Conservation (phyloP, 2,329 filamentous ascomycete species). For the Fusarium nygamai region DNA sequence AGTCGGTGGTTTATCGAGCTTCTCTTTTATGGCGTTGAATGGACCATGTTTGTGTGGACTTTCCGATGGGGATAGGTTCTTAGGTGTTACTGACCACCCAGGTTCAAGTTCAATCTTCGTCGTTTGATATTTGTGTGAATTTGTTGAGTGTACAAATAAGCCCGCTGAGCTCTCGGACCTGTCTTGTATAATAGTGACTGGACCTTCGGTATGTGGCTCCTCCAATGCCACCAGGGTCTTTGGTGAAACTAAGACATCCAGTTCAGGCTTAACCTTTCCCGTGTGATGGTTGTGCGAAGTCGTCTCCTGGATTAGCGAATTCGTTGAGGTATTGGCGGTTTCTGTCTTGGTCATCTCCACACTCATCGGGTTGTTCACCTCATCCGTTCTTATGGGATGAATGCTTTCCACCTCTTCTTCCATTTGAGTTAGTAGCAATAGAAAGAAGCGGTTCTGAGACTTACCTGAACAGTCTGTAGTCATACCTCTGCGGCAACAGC, state of each 20-base stretch:
- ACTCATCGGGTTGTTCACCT: background rate
- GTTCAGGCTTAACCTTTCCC: background rate
- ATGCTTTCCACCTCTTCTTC: background rate
- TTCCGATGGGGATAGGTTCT: background rate
- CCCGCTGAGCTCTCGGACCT: background rate
- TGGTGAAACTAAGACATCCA: background rate
- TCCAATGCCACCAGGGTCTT: background rate
- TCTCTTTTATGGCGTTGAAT: background rate
- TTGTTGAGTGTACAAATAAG: accelerated
- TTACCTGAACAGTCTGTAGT: background rate
- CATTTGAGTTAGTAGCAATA: background rate
- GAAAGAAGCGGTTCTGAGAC: background rate
- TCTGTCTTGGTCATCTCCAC: background rate
- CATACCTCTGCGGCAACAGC: background rate
- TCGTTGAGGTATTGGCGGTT: background rate
- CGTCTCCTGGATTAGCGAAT: background rate
- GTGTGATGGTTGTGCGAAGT: background rate
- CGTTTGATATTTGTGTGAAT: background rate
- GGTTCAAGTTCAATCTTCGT: background rate
- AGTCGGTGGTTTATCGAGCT: background rate
- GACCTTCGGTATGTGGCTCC: background rate
- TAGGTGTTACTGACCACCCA: background rate
- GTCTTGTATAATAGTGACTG: background rate
- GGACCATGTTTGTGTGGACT: background rate
- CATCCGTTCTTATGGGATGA: background rate